Evolutionary conservation across 352 stramenopile species (phyloP).

Genomic region (Halophytophthora polymorphica): DNA sequence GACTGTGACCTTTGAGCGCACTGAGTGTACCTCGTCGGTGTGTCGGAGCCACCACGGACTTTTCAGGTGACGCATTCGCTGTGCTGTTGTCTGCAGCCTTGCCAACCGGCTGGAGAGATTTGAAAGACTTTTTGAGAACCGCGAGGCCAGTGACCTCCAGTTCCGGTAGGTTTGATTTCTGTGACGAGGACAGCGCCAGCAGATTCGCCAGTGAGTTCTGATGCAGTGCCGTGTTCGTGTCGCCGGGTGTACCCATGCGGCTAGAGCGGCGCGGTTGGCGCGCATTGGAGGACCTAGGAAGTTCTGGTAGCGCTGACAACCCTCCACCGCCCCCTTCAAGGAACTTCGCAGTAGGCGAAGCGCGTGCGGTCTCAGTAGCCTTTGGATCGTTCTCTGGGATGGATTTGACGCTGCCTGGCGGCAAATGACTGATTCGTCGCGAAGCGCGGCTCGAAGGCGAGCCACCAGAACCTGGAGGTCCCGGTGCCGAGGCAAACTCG

Average conservation of each 20-base stretch:
- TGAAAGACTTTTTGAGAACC: constrained; percentile 13
- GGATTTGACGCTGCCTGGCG: constrained; percentile 14
- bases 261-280: constrained; percentile 16
- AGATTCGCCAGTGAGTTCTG: constrained; percentile 19
- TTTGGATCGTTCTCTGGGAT: constrained; percentile 23
- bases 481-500: constrained; percentile 3
- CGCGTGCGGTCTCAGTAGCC: not conserved
- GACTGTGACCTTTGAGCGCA: constrained; percentile 30
- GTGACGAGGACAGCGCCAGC: constrained; percentile 4
- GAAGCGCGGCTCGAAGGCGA: constrained; percentile 10
- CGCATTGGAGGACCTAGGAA: constrained; percentile 16
- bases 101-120: constrained; percentile 8
- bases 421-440: constrained; percentile 19
- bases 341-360: not conserved
- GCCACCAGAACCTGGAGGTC: not conserved
- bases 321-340: constrained; percentile 1
- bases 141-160: constrained; percentile 18
- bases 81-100: not conserved
- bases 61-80: not conserved
- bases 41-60: constrained; percentile 3
- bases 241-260: constrained; percentile 10
- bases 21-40: constrained; percentile 37
- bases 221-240: not conserved
- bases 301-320: not conserved
- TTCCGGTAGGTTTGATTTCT: constrained; percentile 10